phyloP scores from a whole-genome alignment of 371 early-diverging fungal species.

The Capillidium heterosporum region DNA sequence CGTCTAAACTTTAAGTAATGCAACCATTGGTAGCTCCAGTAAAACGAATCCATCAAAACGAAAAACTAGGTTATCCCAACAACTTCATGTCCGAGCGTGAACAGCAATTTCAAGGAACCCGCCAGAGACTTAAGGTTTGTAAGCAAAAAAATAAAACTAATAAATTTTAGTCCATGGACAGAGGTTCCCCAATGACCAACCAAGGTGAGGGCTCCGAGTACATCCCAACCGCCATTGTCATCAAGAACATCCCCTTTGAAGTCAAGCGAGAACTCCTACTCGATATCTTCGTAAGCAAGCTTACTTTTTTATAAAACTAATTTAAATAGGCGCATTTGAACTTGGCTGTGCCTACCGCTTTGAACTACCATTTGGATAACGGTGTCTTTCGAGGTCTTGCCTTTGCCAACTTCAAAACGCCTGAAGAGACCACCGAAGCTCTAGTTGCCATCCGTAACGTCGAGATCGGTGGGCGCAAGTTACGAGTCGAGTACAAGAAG shows the following conservation, averaged over 20 bases:
- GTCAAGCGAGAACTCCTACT: slow-evolving; percentile 56
- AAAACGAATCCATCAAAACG: too few species aligned
- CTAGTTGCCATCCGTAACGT: slow-evolving; percentile 44
- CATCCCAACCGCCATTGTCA: slow-evolving; percentile 59
- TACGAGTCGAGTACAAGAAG: slow-evolving; percentile 60
- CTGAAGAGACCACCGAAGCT: slow-evolving; percentile 51
- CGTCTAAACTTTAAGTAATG: too few species aligned
- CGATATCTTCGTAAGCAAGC: slow-evolving; percentile 30
- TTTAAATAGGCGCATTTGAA: slow-evolving; percentile 23
- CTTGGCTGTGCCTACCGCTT: slow-evolving; percentile 56
- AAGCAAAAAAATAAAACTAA: too few species aligned
- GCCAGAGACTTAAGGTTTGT: too few species aligned
- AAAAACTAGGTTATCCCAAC: too few species aligned
- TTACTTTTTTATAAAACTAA: neutral
- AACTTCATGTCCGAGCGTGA: too few species aligned
- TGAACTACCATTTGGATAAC: slow-evolving; percentile 67
- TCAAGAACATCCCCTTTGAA: slow-evolving; percentile 67
- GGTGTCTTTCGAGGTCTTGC: slow-evolving; percentile 63
- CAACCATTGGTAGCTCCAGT: too few species aligned
- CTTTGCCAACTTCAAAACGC: slow-evolving; percentile 61
- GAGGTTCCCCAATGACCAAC: too few species aligned
- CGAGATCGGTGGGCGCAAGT: slow-evolving; percentile 48
- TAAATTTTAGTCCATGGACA: too few species aligned
- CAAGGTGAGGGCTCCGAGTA: slow-evolving; percentile 19
- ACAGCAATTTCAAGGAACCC: too few species aligned